Evolutionary conservation across 2,329 filamentous ascomycete genomes (phyloP).

Genomic region (Botryosphaeria agaves): DNA sequence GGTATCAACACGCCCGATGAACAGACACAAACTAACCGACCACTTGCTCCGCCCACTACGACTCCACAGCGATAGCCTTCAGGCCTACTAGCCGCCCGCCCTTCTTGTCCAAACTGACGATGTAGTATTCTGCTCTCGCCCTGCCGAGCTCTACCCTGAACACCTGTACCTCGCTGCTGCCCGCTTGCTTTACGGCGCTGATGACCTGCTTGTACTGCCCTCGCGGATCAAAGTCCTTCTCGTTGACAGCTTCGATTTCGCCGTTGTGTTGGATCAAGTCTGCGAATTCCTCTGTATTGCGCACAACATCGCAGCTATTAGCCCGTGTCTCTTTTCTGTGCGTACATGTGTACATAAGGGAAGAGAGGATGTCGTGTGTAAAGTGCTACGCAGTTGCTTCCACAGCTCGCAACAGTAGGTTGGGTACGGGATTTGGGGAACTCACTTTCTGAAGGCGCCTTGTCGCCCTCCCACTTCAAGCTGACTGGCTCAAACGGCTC

Average conservation of each 20-base stretch:
- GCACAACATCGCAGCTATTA: too few species aligned
- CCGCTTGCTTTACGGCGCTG: constrained; percentile 50
- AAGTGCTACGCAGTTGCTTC: constrained; percentile 4
- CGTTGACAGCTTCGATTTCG: constrained; percentile 46
- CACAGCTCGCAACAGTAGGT: not conserved
- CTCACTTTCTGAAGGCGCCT: constrained; percentile 42
- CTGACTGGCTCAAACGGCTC: constrained; percentile 69
- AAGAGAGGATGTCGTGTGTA: not conserved
- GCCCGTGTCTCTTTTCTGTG: too few species aligned
- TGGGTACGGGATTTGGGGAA: constrained; percentile 1
- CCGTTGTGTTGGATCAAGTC: constrained; percentile 43
- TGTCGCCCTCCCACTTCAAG: constrained; percentile 39
- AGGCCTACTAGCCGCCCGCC: constrained; percentile 53
- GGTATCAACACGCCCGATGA: too few species aligned
- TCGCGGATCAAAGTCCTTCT: constrained; percentile 54
- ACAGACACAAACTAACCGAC: too few species aligned
- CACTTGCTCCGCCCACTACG: too few species aligned
- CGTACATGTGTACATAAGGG: constrained; percentile 1
- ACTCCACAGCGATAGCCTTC: constrained; percentile 62
- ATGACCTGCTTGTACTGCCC: constrained; percentile 54
- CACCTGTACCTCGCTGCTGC: constrained; percentile 52
- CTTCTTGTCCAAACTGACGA: constrained; percentile 45
- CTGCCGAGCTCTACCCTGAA: constrained; percentile 50
- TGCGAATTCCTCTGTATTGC: constrained; percentile 51
- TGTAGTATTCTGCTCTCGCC: constrained; percentile 61